phyloP scores from a whole-genome alignment of 306 rosid genomes.

The Gleditsia sinensis region DNA sequence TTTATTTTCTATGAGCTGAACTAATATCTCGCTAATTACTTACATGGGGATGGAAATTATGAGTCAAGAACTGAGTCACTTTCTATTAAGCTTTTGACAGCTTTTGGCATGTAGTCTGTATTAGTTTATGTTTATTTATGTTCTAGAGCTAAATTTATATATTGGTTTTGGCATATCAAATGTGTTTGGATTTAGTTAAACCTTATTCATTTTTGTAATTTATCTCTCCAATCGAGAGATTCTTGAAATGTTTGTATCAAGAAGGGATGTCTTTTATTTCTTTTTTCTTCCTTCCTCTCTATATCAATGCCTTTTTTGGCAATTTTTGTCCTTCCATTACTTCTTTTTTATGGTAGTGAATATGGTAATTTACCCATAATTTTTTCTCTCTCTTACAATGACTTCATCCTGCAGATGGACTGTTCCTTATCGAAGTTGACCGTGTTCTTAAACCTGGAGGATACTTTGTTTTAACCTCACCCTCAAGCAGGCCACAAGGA shows the following conservation, averaged over 20 bases:
- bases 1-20: not conserved
- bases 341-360: constrained; percentile 10
- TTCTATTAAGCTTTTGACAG: not conserved
- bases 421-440: constrained; percentile 83
- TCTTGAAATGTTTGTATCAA: constrained; percentile 16
- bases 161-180: not conserved
- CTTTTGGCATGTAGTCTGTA: not conserved
- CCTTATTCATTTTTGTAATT: not conserved
- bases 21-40: not conserved
- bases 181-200: not conserved
- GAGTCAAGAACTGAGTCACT: not conserved
- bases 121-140: constrained; percentile 3
- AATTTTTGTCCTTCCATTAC: not conserved
- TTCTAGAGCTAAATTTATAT: not conserved
- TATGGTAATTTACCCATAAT: not conserved
- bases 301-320: constrained; percentile 16
- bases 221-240: not conserved
- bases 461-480: constrained; percentile 90
- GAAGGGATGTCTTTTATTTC: not conserved
- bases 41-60: not conserved
- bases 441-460: constrained; percentile 99
- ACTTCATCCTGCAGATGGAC: constrained; percentile 69
- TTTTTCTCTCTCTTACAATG: constrained; percentile 29
- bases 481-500: constrained; percentile 63
- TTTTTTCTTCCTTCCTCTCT: constrained; percentile 24